Percentiles rank a stretch among this genome's conserved stretches.
These are phyloP conservation scores for Neofusicoccum sp. DNA, from an alignment of 2,329 filamentous ascomycete species.

Conservation along the genomic window DNA sequence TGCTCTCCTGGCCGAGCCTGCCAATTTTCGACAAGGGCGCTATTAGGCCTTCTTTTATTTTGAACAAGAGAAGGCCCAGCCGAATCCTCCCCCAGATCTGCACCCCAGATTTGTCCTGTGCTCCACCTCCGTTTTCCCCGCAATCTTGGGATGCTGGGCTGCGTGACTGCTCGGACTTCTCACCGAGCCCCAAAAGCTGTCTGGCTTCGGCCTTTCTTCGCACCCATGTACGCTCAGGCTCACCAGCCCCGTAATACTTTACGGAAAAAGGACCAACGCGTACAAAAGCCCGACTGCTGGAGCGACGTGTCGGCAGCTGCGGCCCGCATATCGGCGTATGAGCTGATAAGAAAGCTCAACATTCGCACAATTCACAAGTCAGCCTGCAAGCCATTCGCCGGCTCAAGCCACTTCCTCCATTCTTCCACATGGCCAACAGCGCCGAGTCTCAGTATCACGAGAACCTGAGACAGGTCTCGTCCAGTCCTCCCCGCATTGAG, in stretches of 20 bases:
- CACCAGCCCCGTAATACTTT: background rate
- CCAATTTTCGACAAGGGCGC: background rate
- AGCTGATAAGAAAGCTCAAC: background rate
- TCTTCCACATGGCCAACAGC: background rate
- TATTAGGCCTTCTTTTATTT: background rate
- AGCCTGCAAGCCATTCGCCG: background rate
- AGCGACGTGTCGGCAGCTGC: background rate
- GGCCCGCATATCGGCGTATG: background rate
- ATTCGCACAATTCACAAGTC: background rate
- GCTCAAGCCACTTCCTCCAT: background rate
- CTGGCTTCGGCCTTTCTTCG: too few species aligned
- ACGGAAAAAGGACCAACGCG: background rate
- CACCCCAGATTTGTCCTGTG: background rate
- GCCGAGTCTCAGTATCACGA: slow-evolving; percentile 16
- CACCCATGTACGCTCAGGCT: background rate
- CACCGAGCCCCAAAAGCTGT: background rate
- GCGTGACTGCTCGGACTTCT: background rate
- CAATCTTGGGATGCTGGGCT: background rate
- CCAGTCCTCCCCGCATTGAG: slow-evolving; percentile 16
- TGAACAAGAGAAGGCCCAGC: background rate
- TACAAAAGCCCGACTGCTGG: background rate
- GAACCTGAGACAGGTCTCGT: slow-evolving; percentile 12
- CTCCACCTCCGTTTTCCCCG: background rate
- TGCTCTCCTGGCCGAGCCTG: background rate
- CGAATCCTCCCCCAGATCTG: background rate